Evolutionary conservation across 768 basidiomycete genomes (phyloP).

Genomic region (Mycena venus): DNA sequence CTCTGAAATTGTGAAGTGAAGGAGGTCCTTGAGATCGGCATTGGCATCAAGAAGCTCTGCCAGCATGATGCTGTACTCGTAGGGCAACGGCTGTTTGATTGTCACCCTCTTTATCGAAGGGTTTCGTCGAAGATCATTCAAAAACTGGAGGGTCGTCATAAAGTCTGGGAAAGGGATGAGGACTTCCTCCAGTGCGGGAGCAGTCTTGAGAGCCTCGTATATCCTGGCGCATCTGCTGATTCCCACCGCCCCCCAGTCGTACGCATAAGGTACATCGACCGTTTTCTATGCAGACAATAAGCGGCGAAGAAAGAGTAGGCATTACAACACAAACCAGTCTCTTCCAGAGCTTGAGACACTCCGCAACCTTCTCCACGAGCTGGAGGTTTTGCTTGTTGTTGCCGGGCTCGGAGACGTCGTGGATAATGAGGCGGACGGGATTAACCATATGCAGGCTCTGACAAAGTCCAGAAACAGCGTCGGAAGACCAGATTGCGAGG

Average conservation of each 20-base stretch:
- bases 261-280: not conserved
- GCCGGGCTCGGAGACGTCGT: not conserved
- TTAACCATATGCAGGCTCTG: slow-evolving; percentile 10
- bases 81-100: not conserved
- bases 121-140: not conserved
- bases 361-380: not conserved
- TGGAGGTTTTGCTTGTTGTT: slow-evolving; percentile 15
- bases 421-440: slow-evolving; percentile 11
- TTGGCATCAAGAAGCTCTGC: not conserved
- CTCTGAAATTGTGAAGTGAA: not conserved
- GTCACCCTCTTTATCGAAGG: not conserved
- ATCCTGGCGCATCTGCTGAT: not conserved
- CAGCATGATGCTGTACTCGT: not conserved
- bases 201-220: not conserved
- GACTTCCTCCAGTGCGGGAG: not conserved
- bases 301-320: not conserved
- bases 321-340: slow-evolving; percentile 5
- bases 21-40: not conserved
- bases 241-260: not conserved
- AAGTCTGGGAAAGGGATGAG: not conserved
- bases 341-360: not conserved
- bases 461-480: slow-evolving; percentile 8
- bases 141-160: not conserved
- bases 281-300: not conserved
- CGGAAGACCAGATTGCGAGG: slow-evolving; percentile 9